A percentile compares a stretch with the other conserved stretches of the same genome.
Evolutionary conservation across 768 basidiomycete species (phyloP).

Genomic region (Amanita rubescens): DNA sequence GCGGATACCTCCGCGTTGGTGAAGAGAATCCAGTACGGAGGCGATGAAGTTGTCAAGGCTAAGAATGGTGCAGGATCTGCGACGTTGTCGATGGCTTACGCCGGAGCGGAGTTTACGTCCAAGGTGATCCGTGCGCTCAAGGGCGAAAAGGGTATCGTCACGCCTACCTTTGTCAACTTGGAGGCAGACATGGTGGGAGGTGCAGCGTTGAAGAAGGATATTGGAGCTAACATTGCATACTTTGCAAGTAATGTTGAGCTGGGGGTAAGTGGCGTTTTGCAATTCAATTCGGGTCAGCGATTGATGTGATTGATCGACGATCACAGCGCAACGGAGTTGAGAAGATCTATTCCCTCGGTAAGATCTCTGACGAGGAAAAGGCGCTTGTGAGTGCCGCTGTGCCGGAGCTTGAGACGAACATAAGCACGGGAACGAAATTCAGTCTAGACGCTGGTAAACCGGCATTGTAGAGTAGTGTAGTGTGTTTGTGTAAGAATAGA

Average conservation of each 20-base stretch:
- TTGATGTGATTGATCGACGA: conserved; percentile 7
- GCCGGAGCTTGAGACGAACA: conserved; percentile 70
- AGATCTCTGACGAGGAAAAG: conserved; percentile 63
- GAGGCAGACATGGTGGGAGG: conserved; percentile 64
- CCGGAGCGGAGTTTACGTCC: conserved; percentile 83
- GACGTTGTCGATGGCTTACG: conserved; percentile 95
- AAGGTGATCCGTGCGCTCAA: conserved; percentile 80
- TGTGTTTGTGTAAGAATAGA: neutral
- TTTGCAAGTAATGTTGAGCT: conserved; percentile 89
- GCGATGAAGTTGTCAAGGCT: conserved; percentile 97
- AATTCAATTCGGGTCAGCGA: conserved; percentile 2
- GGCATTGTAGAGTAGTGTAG: neutral
- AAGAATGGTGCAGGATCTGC: conserved; percentile 93
- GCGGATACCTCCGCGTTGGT: conserved; percentile 53
- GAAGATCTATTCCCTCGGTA: conserved; percentile 78
- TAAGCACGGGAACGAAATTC: conserved; percentile 45
- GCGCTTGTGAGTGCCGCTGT: conserved; percentile 73
- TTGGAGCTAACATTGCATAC: conserved; percentile 72
- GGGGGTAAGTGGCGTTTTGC: conserved; percentile 67
- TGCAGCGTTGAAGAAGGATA: conserved; percentile 68
- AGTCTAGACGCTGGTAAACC: conserved; percentile 21
- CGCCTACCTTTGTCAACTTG: conserved; percentile 81
- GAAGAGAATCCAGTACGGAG: conserved; percentile 90
- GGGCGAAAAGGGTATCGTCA: conserved; percentile 82
- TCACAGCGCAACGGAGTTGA: conserved; percentile 68